Evolutionary conservation across 352 stramenopile genomes (phyloP).

Genomic region (Pythium insidiosum): DNA sequence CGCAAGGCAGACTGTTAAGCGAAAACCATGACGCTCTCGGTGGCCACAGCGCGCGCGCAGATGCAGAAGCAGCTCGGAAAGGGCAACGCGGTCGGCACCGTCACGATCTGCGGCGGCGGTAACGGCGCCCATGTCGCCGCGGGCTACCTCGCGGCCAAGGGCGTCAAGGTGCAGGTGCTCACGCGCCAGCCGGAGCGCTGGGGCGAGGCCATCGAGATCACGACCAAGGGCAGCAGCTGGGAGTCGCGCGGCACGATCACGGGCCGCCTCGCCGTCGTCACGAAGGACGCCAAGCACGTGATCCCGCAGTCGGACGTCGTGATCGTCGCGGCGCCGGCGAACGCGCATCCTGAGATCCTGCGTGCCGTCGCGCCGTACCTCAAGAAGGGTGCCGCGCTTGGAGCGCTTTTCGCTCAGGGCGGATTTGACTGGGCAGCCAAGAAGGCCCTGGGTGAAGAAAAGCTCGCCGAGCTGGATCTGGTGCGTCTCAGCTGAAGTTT

Average conservation of each 20-base stretch:
- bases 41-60: constrained; percentile 60
- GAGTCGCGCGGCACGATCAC: constrained; percentile 67
- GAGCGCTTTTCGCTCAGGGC: constrained; percentile 88
- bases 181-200: constrained; percentile 79
- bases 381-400: constrained; percentile 79
- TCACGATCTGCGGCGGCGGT: constrained; percentile 89
- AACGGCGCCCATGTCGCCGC: constrained; percentile 89
- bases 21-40: constrained; percentile 66
- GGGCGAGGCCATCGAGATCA: constrained; percentile 71
- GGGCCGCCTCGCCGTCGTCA: constrained; percentile 64
- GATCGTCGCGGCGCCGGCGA: constrained; percentile 85
- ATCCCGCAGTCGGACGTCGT: constrained; percentile 86
- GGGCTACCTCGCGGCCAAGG: constrained; percentile 83
- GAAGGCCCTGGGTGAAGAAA: constrained; percentile 71
- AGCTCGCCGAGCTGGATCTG: constrained; percentile 47
- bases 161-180: constrained; percentile 73
- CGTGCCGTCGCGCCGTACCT: constrained; percentile 68
- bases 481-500: too few relatives aligned
- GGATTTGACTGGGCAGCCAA: constrained; percentile 90
- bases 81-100: constrained; percentile 31
- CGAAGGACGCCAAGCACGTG: constrained; percentile 75
- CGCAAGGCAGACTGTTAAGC: too few relatives aligned
- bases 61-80: constrained; percentile 33
- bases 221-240: constrained; percentile 81
- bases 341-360: constrained; percentile 84